Percentiles rank a stretch among this genome's conserved stretches.
Conservation (phyloP, 2,329 filamentous ascomycete genomes). For the Alternaria sp. region DNA sequence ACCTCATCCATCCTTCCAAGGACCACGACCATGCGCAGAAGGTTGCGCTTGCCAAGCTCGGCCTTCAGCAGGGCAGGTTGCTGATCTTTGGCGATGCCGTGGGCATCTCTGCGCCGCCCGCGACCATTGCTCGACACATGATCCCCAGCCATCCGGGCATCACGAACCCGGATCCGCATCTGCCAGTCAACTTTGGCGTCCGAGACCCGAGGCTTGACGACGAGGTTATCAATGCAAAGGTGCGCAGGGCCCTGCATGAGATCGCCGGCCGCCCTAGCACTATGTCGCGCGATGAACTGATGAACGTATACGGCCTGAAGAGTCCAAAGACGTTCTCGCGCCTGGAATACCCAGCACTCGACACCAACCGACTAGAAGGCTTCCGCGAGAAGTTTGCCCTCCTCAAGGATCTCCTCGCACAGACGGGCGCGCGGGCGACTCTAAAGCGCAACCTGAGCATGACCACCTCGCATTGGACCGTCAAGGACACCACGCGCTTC, state of each 20-base stretch:
- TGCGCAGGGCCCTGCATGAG: slow-evolving; percentile 51
- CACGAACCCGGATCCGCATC: slow-evolving; percentile 53
- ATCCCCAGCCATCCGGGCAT: slow-evolving; percentile 53
- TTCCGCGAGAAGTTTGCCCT: slow-evolving; percentile 55
- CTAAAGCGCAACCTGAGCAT: slow-evolving; percentile 46
- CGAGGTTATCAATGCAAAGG: slow-evolving; percentile 42
- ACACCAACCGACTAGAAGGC: slow-evolving; percentile 52
- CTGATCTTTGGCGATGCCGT: slow-evolving; percentile 58
- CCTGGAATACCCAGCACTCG: slow-evolving; percentile 50
- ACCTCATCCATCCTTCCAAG: slow-evolving; percentile 52
- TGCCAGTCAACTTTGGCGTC: slow-evolving; percentile 54
- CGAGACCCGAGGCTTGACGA: slow-evolving; percentile 54
- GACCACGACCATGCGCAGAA: slow-evolving; percentile 53
- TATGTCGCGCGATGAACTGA: slow-evolving; percentile 51
- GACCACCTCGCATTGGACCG: slow-evolving; percentile 49
- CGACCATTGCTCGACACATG: slow-evolving; percentile 52
- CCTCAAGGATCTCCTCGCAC: slow-evolving; percentile 47
- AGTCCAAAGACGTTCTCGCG: slow-evolving; percentile 49
- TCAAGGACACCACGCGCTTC: slow-evolving; percentile 51
- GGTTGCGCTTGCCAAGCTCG: slow-evolving; percentile 51
- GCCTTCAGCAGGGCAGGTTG: slow-evolving; percentile 56
- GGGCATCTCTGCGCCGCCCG: slow-evolving; percentile 53
- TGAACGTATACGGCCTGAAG: slow-evolving; percentile 55
- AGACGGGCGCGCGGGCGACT: slow-evolving; percentile 41
- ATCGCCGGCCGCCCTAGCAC: slow-evolving; percentile 53